Percentiles rank a stretch among this genome's conserved stretches.
Evolutionary conservation across 208 protist species (phyloP).

Genomic region (Crithidia expoeki): DNA sequence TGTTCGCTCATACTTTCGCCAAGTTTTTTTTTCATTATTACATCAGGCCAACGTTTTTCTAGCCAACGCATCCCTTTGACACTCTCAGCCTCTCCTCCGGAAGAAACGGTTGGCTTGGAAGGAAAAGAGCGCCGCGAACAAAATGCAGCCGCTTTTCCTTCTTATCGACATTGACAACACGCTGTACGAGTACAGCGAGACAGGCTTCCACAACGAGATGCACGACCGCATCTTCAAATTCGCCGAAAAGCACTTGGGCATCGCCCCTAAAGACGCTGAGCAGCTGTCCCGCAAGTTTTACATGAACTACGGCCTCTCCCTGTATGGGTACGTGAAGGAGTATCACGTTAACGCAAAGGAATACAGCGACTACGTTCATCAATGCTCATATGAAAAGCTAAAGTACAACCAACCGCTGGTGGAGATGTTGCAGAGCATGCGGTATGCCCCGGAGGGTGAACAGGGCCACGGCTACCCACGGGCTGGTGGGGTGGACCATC

Average conservation of each 20-base stretch:
- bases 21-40: background rate
- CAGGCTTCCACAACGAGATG: slow-evolving; percentile 58
- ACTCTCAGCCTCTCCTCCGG: too few relatives aligned
- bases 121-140: too few relatives aligned
- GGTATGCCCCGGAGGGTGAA: slow-evolving; percentile 17
- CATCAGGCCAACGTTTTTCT: background rate
- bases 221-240: slow-evolving; percentile 55
- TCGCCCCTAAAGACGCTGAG: slow-evolving; percentile 43
- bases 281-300: slow-evolving; percentile 38
- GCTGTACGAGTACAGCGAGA: slow-evolving; percentile 66
- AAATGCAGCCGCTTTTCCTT: slow-evolving; percentile 43
- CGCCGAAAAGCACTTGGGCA: slow-evolving; percentile 33
- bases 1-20: background rate
- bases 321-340: slow-evolving; percentile 62
- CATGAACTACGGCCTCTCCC: slow-evolving; percentile 67
- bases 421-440: slow-evolving; percentile 59
- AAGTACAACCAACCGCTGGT: slow-evolving; percentile 42
- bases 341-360: slow-evolving; percentile 59
- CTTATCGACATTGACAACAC: slow-evolving; percentile 86
- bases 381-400: slow-evolving; percentile 60
- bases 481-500: slow-evolving; percentile 36
- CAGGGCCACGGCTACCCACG: background rate
- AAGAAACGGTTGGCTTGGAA: too few relatives aligned
- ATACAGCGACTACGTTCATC: slow-evolving; percentile 74
- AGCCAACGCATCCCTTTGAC: background rate